These are phyloP conservation scores for Magnusiomyces fungicola DNA, from an alignment of 1,139 yeast species.

Conservation along the genomic window DNA sequence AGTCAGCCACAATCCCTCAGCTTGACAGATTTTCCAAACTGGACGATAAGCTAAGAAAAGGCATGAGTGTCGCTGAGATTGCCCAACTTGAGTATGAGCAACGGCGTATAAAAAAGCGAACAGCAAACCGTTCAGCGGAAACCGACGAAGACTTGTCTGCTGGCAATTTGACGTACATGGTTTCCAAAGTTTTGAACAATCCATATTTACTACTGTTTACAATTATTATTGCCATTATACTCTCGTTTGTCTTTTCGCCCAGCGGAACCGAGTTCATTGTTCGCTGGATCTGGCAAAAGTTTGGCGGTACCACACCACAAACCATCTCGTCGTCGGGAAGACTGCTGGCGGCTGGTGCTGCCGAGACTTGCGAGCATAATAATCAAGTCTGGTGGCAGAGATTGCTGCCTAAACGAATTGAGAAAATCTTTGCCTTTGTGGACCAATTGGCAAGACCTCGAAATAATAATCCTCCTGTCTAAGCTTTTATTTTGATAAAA, in stretches of 20 bases:
- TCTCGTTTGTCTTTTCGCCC: not conserved
- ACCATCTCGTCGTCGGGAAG: not conserved
- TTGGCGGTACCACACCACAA: not conserved
- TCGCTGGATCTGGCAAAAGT: not conserved
- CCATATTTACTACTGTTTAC: not conserved
- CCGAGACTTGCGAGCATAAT: not conserved
- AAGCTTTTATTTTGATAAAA: no score
- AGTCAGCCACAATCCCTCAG: no score
- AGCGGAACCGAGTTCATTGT: not conserved
- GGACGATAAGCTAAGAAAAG: no score
- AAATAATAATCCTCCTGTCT: not conserved
- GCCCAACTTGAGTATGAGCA: not conserved
- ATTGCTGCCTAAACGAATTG: not conserved
- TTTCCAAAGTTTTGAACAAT: not conserved
- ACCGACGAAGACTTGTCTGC: not conserved
- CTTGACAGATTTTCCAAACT: no score
- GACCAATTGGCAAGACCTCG: not conserved
- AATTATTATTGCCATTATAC: not conserved
- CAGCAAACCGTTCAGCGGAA: no score
- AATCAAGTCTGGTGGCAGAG: not conserved
- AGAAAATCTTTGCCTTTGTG: not conserved
- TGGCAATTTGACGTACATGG: not conserved
- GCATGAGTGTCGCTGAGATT: not conserved
- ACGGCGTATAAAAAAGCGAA: no score
- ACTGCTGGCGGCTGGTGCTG: not conserved